Evolutionary conservation across 495 filamentous ascomycete genomes (phyloP), one percentile per base, ranked within the genome.

Genomic region (Hyphodiscus hymeniophilus): DNA sequence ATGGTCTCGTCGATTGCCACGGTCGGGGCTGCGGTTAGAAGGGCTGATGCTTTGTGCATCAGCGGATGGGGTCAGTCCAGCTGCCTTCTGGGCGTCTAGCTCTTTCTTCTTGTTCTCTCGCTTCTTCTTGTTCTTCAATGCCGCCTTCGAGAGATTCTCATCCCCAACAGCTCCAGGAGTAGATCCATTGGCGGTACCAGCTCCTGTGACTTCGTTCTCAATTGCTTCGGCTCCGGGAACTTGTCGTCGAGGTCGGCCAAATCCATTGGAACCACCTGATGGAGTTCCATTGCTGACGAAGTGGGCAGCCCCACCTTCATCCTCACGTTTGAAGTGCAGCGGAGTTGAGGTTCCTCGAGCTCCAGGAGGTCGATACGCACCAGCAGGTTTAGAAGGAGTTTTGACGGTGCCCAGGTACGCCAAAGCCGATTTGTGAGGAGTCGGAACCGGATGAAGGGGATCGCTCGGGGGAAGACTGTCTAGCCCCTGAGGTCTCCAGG

Each of bases 121-220:
- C 77, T 98, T 98, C 77, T 96, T 97, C 80, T 96, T 96, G 71
- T 97, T 98, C 72, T 96, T 95, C 43, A 90, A 67, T 0, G 90
- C 92, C 13, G 89, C 75, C 66, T 90, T 95, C 51, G 85, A 90
- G 34, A 94, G 65, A 52, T 72, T 82, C 49, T 84, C 85, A 41
- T 84, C 74, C 18, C 74, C 78, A 24, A 82, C 80, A 32, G 81
- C 79, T 45, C 79, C 79, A 44, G 81, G 68, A 34, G 67, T 76
- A 42, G 81, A 69, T 7, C 45, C 45, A 33, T 18, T 49, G 33
- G 77, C 77, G n/a, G 79, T 68, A 23, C 81, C 79, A 7, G 89
- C 87, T 7, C 91, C 91, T 7, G 90, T 91, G 2, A 54, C 54
- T 11, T 53, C 21, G 24, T 48, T 53, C n/a, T 69, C 66, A 11